Evolutionary conservation across 495 filamentous ascomycete genomes (phyloP).

Genomic region (Hypomontagnella submonticulosa): DNA sequence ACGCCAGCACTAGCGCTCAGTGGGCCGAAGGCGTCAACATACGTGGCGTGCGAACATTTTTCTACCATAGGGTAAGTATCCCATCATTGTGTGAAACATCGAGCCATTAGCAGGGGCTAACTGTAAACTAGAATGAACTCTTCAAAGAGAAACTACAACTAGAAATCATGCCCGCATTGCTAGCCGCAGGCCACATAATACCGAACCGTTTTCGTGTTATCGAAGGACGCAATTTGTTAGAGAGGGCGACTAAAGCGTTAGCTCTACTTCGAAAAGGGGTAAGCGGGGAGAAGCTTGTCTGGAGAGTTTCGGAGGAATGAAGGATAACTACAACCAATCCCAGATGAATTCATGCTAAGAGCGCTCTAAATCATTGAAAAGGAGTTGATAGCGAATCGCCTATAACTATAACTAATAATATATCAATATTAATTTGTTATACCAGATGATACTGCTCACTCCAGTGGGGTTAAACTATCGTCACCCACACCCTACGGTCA

Average conservation of each 20-base stretch:
- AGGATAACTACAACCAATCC: background rate
- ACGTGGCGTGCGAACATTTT: conserved; percentile 60
- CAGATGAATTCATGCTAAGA: background rate
- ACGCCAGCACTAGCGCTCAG: conserved; percentile 46
- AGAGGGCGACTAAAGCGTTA: conserved; percentile 60
- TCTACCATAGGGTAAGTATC: conserved; percentile 56
- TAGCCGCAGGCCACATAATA: conserved; percentile 56
- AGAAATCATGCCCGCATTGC: conserved; percentile 60
- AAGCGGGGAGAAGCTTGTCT: conserved; percentile 63
- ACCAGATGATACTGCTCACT: background rate
- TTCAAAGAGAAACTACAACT: conserved; percentile 59
- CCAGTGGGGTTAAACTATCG: conserved; percentile 15
- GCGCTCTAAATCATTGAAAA: background rate
- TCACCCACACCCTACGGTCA: conserved; percentile 24
- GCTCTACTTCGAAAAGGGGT: conserved; percentile 54
- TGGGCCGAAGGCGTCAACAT: conserved; percentile 62
- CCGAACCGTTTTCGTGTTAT: conserved; percentile 61
- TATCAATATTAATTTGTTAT: background rate
- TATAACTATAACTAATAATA: background rate
- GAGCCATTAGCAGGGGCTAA: background rate
- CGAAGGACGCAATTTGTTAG: conserved; percentile 60
- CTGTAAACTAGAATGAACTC: conserved; percentile 56
- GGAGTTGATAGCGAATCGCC: background rate
- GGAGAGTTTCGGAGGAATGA: conserved; percentile 55
- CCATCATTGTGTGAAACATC: too few relatives aligned